A percentile compares a stretch with the other conserved stretches of the same genome.
Conservation (phyloP, 805 yeast species). For the Scheffersomyces coipomensis region DNA sequence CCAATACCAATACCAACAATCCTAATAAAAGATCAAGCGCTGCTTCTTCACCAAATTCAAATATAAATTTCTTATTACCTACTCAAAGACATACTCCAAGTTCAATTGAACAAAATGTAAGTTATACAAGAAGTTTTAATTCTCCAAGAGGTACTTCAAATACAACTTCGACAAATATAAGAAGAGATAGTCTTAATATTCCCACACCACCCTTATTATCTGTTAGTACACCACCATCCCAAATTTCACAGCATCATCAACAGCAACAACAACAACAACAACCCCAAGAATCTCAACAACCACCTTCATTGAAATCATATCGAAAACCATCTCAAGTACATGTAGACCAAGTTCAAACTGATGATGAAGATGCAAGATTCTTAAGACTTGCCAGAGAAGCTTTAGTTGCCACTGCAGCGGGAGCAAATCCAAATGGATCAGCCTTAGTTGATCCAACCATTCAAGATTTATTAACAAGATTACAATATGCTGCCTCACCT, state of each 20-base stretch:
- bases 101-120: constrained; percentile 11
- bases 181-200: neutral
- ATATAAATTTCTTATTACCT: constrained; percentile 2
- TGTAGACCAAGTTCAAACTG: too few species aligned
- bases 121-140: constrained; percentile 11
- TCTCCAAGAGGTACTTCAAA: neutral
- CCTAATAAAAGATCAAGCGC: constrained; percentile 2
- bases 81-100: constrained; percentile 6
- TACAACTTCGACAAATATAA: neutral
- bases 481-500: constrained; percentile 59
- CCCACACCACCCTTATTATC: neutral
- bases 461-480: constrained; percentile 52
- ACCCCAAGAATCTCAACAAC: neutral
- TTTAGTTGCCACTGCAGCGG: constrained; percentile 47
- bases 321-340: too few species aligned
- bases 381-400: constrained; percentile 63
- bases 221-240: neutral
- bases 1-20: too few species aligned
- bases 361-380: constrained; percentile 52
- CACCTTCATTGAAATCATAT: too few species aligned
- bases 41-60: constrained; percentile 1
- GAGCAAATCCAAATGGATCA: constrained; percentile 25
- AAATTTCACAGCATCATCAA: neutral
- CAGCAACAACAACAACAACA: neutral
- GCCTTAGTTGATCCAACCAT: constrained; percentile 60